These are phyloP conservation scores for Magnolia kwangsiensis DNA, from an alignment of 164 flowering plant species.

Conservation along the genomic window DNA sequence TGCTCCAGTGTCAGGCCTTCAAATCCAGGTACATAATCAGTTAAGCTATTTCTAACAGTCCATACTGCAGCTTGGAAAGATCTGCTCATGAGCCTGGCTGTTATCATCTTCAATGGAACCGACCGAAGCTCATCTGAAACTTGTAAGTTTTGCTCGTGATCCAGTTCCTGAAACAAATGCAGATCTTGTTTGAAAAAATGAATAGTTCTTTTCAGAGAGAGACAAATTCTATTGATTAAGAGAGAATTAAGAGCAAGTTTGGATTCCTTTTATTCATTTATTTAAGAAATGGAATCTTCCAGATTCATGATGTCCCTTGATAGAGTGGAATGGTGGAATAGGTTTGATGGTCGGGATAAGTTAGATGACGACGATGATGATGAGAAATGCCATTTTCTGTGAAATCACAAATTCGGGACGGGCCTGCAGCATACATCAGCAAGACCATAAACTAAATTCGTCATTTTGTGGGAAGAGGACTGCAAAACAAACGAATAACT, in stretches of 20 bases:
- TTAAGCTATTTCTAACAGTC: constrained; percentile 39
- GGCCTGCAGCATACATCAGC: too few species aligned
- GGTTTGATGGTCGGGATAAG: background rate
- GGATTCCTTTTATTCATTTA: background rate
- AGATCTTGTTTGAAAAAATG: background rate
- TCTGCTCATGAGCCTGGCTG: constrained; percentile 51
- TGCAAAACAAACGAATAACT: too few species aligned
- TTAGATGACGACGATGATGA: too few species aligned
- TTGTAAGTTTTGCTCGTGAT: constrained; percentile 41
- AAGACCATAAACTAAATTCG: too few species aligned
- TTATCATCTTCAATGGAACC: constrained; percentile 44
- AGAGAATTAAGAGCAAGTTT: background rate
- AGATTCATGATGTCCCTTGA: background rate
- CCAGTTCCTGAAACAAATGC: constrained; percentile 56
- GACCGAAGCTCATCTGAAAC: constrained; percentile 53
- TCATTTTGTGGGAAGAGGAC: too few species aligned
- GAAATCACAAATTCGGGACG: too few species aligned
- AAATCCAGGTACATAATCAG: constrained; percentile 25
- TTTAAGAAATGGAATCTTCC: background rate
- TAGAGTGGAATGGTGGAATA: background rate
- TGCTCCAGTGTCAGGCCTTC: constrained; percentile 32
- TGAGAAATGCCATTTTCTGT: too few species aligned
- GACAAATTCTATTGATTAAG: background rate
- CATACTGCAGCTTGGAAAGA: constrained; percentile 73
- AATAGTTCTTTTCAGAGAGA: background rate